Evolutionary conservation across 805 yeast species (phyloP), one percentile per base, ranked within the genome.

Genomic region (Hanseniaspora nectarophila): DNA sequence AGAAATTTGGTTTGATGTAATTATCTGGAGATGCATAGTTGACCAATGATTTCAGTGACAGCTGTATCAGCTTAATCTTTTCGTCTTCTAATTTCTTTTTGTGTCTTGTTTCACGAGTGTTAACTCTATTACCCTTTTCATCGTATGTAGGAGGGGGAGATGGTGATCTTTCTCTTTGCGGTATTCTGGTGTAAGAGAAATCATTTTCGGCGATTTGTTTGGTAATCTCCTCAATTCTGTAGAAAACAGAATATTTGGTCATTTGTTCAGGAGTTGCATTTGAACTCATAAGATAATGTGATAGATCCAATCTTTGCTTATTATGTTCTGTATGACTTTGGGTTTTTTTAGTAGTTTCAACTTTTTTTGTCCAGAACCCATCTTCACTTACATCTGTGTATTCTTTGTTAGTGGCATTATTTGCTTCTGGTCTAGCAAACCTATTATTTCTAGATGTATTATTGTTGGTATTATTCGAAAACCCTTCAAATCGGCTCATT

Each of bases 121-220:
- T 92, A 9, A 78, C 79, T 61, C 97, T 80, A 62, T 79, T 81
- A 43, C 99, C 99, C 21, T 70, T 67, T 29, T 73, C 65, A 67
- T 92, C 97, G 66, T 92, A 92, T 54, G 76, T 77, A 0, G 98
- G 98, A 1, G 96, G 88, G 0, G 97, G 97, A 1, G 95, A 85
- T 0, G 89, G 87, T 1, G 94, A 85, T 34, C 75, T 72, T 55
- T 78, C 67, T 57, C 68, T 72, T 50, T 67, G 69, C 0, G 76
- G 73, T 0, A 82, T 82, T 0, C 67, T 63, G 10, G 39, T 40
- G 16, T 46, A 52, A 10, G 75, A 69, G 15, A 76, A 67, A 34
- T 73, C 75, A 50, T 75, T 68, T n/a, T 74, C 65, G 15, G 73
- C 65, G 38, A 90, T 66, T 54, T 76, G 70, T 32, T 74, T 72